Evolutionary conservation across 257 asterid genomes (phyloP).

Genomic region (Solanum chilense): DNA sequence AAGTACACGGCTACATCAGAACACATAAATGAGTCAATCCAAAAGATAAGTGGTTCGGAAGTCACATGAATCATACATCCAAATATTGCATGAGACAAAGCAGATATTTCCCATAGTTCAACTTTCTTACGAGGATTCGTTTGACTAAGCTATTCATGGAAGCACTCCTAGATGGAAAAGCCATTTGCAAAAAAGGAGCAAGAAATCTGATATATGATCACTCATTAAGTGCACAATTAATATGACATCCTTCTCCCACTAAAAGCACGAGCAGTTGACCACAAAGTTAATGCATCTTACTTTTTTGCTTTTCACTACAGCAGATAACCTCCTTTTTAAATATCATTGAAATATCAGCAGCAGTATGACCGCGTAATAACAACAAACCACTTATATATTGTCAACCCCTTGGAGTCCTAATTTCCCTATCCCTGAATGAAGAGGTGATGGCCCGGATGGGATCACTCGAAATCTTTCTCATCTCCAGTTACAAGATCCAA

Average conservation of each 20-base stretch:
- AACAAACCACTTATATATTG: background rate
- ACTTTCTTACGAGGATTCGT: background rate
- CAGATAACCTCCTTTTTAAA: background rate
- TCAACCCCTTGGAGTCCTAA: background rate
- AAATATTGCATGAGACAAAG: background rate
- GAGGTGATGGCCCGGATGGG: background rate
- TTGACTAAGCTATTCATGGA: background rate
- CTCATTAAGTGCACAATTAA: background rate
- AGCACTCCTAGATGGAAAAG: background rate
- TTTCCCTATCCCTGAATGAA: background rate
- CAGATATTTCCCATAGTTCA: background rate
- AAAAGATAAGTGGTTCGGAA: background rate
- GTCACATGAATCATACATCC: background rate
- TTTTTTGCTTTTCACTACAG: background rate
- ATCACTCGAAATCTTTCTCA: background rate
- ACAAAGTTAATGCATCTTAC: background rate
- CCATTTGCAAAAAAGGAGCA: background rate
- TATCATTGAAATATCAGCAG: background rate
- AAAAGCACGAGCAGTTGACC: background rate
- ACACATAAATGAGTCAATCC: background rate
- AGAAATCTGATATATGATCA: background rate
- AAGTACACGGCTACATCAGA: background rate
- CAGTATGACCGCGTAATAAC: background rate
- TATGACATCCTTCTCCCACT: background rate
- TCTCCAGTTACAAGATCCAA: background rate